These are phyloP conservation scores for Emergomyces pasteurianus DNA, from an alignment of 2,329 filamentous ascomycete genomes.

Conservation along the genomic window DNA sequence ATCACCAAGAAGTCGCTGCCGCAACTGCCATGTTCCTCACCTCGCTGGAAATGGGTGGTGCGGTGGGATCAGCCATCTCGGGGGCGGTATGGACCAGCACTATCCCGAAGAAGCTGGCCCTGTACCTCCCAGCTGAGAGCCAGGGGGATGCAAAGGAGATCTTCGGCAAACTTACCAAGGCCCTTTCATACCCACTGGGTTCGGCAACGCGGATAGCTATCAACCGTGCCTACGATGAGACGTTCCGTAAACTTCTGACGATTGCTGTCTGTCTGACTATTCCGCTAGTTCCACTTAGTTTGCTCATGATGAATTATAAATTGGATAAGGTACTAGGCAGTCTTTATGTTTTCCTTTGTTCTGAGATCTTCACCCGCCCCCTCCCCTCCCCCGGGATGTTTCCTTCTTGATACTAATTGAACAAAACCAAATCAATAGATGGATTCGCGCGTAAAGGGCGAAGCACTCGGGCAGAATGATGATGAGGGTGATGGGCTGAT, in stretches of 20 bases:
- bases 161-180: slow-evolving; percentile 41
- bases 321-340: slow-evolving; percentile 41
- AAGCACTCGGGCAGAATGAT: background rate
- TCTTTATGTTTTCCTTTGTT: background rate
- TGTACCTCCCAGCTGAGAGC: slow-evolving; percentile 38
- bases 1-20: slow-evolving; percentile 50
- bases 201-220: slow-evolving; percentile 48
- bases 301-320: slow-evolving; percentile 47
- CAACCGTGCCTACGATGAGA: slow-evolving; percentile 52
- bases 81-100: slow-evolving; percentile 53
- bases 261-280: slow-evolving; percentile 43
- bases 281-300: slow-evolving; percentile 45
- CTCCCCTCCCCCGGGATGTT: background rate
- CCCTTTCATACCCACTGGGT: slow-evolving; percentile 47
- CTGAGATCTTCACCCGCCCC: too few relatives aligned
- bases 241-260: slow-evolving; percentile 47
- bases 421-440: background rate
- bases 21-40: slow-evolving; percentile 51
- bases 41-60: slow-evolving; percentile 48
- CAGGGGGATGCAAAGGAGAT: slow-evolving; percentile 35
- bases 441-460: background rate
- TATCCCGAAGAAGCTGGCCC: slow-evolving; percentile 40
- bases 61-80: slow-evolving; percentile 48
- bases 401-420: background rate
- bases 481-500: background rate